phyloP scores from a whole-genome alignment of 129 eudicot genomes.

The Ambrosia trifida region DNA sequence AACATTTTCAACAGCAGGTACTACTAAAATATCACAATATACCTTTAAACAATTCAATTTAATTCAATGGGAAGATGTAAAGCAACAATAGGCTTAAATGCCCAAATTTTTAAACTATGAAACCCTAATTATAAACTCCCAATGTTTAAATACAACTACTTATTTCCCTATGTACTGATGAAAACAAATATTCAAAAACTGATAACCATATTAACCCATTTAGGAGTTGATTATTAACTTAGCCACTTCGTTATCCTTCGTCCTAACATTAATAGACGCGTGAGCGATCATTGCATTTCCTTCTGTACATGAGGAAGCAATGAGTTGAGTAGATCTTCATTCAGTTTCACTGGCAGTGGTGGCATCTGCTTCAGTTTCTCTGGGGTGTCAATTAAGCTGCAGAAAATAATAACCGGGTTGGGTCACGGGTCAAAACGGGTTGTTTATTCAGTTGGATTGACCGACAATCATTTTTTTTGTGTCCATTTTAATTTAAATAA shows the following conservation, averaged over 20 bases:
- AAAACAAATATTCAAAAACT: slow-evolving; percentile 1
- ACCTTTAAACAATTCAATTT: neutral
- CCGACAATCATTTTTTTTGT: neutral
- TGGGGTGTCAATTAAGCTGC: slow-evolving; percentile 60
- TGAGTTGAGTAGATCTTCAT: slow-evolving; percentile 66
- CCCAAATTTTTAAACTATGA: slow-evolving; percentile 16
- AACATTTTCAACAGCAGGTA: neutral
- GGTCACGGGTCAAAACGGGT: neutral
- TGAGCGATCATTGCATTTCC: slow-evolving; percentile 4
- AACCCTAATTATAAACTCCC: slow-evolving; percentile 30
- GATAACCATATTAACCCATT: slow-evolving; percentile 19
- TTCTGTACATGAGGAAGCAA: slow-evolving; percentile 53
- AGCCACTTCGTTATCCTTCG: slow-evolving; percentile 1
- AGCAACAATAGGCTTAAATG: slow-evolving; percentile 1
- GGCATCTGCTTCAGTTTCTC: slow-evolving; percentile 74
- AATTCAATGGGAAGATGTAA: neutral
- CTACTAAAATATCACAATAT: neutral
- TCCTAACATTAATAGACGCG: neutral
- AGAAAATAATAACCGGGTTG: slow-evolving; percentile 1
- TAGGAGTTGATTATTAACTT: slow-evolving; percentile 14
- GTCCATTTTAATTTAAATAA: neutral
- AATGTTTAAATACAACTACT: slow-evolving; percentile 21
- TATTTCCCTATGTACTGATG: slow-evolving; percentile 32
- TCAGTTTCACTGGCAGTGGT: slow-evolving; percentile 62
- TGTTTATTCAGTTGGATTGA: neutral